phyloP scores from a whole-genome alignment of 768 basidiomycete genomes.

The Melanogaster broomeanus region DNA sequence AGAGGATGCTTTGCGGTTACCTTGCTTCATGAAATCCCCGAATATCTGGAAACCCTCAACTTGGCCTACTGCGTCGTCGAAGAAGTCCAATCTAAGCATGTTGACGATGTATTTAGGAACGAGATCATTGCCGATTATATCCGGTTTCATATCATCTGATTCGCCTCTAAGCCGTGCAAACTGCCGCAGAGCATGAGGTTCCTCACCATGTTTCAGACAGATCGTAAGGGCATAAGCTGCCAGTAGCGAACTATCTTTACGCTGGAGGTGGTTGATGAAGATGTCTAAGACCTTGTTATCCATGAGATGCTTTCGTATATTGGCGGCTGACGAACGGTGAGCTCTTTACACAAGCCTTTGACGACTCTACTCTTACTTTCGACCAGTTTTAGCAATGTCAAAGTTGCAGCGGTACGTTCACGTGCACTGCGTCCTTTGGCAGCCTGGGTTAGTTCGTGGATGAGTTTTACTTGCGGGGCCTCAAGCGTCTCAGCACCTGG shows the following conservation, averaged over 20 bases:
- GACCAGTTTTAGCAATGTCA: constrained; percentile 22
- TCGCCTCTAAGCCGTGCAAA: not conserved
- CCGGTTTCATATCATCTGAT: constrained; percentile 15
- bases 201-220: constrained; percentile 19
- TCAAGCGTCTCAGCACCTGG: constrained; percentile 7
- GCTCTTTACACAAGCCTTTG: not conserved
- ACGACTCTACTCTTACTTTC: constrained; percentile 11
- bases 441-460: constrained; percentile 8
- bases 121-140: constrained; percentile 4
- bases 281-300: constrained; percentile 5
- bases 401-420: constrained; percentile 24
- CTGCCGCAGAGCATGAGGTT: not conserved
- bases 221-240: constrained; percentile 20
- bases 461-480: constrained; percentile 6
- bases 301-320: constrained; percentile 9
- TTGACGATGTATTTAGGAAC: constrained; percentile 18
- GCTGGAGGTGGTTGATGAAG: constrained; percentile 17
- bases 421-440: not conserved
- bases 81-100: constrained; percentile 26
- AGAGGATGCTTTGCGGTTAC: constrained; percentile 4
- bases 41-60: constrained; percentile 29
- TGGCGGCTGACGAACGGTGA: constrained; percentile 6
- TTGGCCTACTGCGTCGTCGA: constrained; percentile 23
- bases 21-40: constrained; percentile 17
- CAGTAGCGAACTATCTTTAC: constrained; percentile 16